These are phyloP conservation scores for Aquilaria agallochum DNA, from an alignment of 441 rosid species.

Conservation along the genomic window DNA sequence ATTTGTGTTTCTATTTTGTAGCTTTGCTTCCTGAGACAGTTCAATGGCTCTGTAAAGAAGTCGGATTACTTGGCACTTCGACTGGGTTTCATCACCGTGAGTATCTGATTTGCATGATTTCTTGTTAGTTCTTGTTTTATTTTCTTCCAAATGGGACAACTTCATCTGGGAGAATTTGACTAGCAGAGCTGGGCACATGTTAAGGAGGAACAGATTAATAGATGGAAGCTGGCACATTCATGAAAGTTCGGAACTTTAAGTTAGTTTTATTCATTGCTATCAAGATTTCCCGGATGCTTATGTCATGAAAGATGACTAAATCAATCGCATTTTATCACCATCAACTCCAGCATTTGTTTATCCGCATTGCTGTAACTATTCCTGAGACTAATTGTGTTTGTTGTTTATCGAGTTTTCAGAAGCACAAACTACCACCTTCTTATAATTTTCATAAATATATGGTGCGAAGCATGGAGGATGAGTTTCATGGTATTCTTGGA, in stretches of 20 bases:
- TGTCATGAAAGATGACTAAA: neutral
- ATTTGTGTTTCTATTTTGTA: conserved; percentile 29
- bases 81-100: conserved; percentile 78
- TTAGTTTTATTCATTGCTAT: too few species aligned
- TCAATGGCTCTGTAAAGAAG: conserved; percentile 65
- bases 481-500: conserved; percentile 90
- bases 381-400: neutral
- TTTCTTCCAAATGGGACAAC: neutral
- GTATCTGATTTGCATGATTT: conserved; percentile 28
- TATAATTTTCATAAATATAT: conserved; percentile 87
- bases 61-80: conserved; percentile 92
- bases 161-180: neutral
- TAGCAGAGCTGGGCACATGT: too few species aligned
- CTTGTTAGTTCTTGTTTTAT: neutral
- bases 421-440: conserved; percentile 83
- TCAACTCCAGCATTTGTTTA: neutral
- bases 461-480: conserved; percentile 98
- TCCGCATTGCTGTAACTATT: neutral
- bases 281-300: too few species aligned
- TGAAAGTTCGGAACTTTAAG: too few species aligned
- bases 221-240: too few species aligned
- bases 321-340: neutral
- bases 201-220: too few species aligned
- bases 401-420: conserved; percentile 39
- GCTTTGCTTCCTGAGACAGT: conserved; percentile 91